Conservation (phyloP, 2,329 filamentous ascomycete species). For the Samsoniella hepiali region DNA sequence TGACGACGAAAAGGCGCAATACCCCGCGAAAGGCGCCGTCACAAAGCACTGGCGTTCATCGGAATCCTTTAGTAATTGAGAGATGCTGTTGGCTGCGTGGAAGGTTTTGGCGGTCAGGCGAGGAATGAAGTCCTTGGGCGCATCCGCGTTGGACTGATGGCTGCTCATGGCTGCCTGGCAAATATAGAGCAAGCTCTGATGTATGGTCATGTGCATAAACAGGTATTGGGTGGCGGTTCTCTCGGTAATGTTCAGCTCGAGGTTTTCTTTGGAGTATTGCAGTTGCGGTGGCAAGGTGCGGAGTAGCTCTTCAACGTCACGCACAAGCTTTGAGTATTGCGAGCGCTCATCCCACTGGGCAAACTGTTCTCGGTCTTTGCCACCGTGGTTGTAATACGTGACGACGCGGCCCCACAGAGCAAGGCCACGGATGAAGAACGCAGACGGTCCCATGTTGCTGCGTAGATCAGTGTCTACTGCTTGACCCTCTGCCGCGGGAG, state of each 20-base stretch:
- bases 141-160: conserved; percentile 62
- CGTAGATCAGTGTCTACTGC: conserved; percentile 59
- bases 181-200: conserved; percentile 87
- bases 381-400: conserved; percentile 85
- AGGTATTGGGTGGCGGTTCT: conserved; percentile 87
- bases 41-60: conserved; percentile 67
- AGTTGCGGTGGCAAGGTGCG: conserved; percentile 66
- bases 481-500: conserved; percentile 59
- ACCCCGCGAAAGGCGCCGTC: conserved; percentile 88
- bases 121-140: conserved; percentile 74
- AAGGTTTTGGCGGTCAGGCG: conserved; percentile 74
- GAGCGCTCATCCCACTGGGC: conserved; percentile 84
- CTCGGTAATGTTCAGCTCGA: conserved; percentile 79
- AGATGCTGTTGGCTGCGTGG: conserved; percentile 82
- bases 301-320: conserved; percentile 68
- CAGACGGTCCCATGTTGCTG: conserved; percentile 91
- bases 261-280: conserved; percentile 75
- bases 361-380: conserved; percentile 71
- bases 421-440: conserved; percentile 82
- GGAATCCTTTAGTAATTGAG: conserved; percentile 74
- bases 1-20: conserved; percentile 88
- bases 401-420: conserved; percentile 88
- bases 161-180: conserved; percentile 79
- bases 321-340: conserved; percentile 66
- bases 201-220: conserved; percentile 84